Conservation (phyloP, 2,329 filamentous ascomycete genomes). For the Talaromyces atroroseus region DNA sequence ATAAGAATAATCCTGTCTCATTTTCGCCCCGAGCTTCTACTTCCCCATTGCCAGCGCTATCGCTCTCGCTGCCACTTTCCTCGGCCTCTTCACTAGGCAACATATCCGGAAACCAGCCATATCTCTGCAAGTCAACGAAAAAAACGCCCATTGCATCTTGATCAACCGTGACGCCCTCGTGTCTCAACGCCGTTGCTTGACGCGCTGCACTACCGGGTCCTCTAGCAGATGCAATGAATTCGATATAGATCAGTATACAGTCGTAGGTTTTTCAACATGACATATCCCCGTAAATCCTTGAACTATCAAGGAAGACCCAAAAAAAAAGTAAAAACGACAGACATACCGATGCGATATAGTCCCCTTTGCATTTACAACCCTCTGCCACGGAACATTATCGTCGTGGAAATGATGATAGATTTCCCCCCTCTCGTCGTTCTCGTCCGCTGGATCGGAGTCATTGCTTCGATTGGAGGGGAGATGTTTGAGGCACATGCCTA, state of each 20-base stretch:
- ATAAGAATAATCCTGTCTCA: neutral
- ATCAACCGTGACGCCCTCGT: constrained; percentile 39
- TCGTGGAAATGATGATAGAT: constrained; percentile 57
- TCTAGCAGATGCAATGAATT: constrained; percentile 18
- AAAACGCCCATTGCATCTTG: constrained; percentile 41
- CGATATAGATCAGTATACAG: too few species aligned
- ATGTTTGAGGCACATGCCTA: constrained; percentile 85
- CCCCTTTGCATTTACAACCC: constrained; percentile 83
- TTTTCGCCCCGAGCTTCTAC: neutral
- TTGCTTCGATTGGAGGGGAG: constrained; percentile 48
- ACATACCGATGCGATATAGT: constrained; percentile 76
- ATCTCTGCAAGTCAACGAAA: constrained; percentile 37
- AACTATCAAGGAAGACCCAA: too few species aligned
- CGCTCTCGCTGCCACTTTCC: constrained; percentile 9
- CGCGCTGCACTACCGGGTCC: constrained; percentile 39
- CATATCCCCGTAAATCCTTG: too few species aligned
- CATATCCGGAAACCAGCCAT: constrained; percentile 47
- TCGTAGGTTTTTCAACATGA: too few species aligned
- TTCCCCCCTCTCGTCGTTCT: constrained; percentile 11
- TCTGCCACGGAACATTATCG: constrained; percentile 85
- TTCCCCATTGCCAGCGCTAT: neutral
- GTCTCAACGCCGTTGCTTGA: constrained; percentile 37
- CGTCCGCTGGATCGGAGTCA: constrained; percentile 17
- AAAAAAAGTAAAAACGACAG: too few species aligned
- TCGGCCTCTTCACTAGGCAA: constrained; percentile 43